A percentile compares a stretch with the other conserved stretches of the same genome.
phyloP scores from a whole-genome alignment of 345 rosid genomes.

The Rhizophora apiculata region DNA sequence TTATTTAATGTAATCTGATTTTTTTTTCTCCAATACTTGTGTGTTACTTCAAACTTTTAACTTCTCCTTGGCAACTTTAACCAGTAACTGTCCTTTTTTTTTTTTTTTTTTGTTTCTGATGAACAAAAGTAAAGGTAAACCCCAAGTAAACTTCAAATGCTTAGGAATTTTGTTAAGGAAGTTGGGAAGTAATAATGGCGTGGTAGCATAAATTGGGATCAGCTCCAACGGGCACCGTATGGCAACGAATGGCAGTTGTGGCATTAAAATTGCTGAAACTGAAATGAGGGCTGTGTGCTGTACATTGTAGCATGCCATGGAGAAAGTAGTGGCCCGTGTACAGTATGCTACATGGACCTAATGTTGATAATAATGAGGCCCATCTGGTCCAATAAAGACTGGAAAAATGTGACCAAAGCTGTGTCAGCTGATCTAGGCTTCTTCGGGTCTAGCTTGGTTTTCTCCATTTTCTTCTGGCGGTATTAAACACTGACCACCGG shows the following conservation, averaged over 20 bases:
- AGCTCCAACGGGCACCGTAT: neutral
- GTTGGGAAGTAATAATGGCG: neutral
- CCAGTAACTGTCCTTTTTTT: neutral
- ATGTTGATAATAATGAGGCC: constrained; percentile 2
- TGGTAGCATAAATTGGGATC: too few relatives aligned
- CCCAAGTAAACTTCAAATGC: neutral
- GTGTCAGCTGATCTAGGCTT: neutral
- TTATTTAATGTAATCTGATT: too few relatives aligned
- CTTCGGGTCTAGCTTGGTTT: neutral
- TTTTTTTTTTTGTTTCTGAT: neutral
- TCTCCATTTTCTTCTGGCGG: neutral
- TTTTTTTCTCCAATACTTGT: neutral
- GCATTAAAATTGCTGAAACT: constrained; percentile 15
- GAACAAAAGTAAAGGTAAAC: neutral
- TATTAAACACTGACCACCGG: neutral
- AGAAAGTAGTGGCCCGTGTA: neutral
- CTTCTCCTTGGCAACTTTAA: neutral
- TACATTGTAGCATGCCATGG: neutral
- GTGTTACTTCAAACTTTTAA: neutral
- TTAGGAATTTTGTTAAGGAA: neutral
- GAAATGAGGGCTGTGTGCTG: constrained; percentile 7
- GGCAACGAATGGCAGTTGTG: constrained; percentile 13
- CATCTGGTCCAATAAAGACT: neutral
- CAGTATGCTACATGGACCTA: constrained; percentile 4
- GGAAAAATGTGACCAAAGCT: neutral